Percentiles rank a stretch among this genome's conserved stretches.
Evolutionary conservation across 2,329 filamentous ascomycete species (phyloP).

Genomic region (Colletotrichum noveboracense): DNA sequence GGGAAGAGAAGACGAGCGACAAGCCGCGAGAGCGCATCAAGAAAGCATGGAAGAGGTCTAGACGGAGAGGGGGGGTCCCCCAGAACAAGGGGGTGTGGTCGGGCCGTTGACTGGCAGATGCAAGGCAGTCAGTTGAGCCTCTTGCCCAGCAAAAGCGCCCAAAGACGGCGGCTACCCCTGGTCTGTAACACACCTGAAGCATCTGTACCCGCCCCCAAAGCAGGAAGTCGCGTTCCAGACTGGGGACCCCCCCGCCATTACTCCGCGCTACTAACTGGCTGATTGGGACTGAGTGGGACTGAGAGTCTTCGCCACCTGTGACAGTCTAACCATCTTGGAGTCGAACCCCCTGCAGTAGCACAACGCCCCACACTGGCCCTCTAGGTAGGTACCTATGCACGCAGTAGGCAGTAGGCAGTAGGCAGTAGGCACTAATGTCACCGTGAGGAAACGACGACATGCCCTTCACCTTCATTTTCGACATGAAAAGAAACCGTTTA

Average conservation of each 20-base stretch:
- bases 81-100: not conserved
- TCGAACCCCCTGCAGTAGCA: not conserved
- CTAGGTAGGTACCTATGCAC: too few relatives aligned
- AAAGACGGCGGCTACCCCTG: slow-evolving; percentile 32
- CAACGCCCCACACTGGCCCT: not conserved
- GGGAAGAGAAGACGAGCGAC: slow-evolving; percentile 1
- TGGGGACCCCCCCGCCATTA: not conserved
- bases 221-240: not conserved
- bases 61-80: not conserved
- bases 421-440: not conserved
- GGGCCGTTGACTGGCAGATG: not conserved
- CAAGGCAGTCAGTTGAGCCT: not conserved
- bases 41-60: not conserved
- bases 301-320: slow-evolving; percentile 1
- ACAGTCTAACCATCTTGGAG: not conserved
- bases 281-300: not conserved
- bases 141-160: not conserved
- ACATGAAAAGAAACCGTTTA: not conserved
- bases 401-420: too few relatives aligned
- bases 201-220: slow-evolving; percentile 27
- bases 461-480: not conserved
- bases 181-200: slow-evolving; percentile 56
- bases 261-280: not conserved
- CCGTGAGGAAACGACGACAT: not conserved
- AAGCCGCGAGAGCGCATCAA: not conserved